Evolutionary conservation across 2,329 filamentous ascomycete genomes (phyloP).

Genomic region (Ophiostoma himal-ulmi): DNA sequence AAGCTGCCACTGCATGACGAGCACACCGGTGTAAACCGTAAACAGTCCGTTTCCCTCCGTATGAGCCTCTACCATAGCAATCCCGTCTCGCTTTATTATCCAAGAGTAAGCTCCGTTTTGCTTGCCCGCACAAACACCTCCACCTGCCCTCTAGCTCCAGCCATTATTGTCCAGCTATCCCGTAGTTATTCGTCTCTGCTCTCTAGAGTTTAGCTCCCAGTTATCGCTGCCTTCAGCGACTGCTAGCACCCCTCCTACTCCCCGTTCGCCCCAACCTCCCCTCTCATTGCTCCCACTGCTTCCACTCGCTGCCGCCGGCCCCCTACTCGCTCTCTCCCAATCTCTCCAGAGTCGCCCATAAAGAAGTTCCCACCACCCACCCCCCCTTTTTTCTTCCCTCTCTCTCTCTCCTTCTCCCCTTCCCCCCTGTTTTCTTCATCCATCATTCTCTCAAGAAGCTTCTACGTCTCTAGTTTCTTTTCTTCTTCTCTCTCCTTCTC

Average conservation of each 20-base stretch:
- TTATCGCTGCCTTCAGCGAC: neutral
- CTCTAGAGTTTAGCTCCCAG: neutral
- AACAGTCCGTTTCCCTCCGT: neutral
- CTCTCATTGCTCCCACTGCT: constrained; percentile 16
- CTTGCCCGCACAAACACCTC: neutral
- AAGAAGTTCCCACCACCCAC: constrained; percentile 24
- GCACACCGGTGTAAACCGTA: too few species aligned
- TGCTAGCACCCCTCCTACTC: constrained; percentile 8
- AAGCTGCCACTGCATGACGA: neutral
- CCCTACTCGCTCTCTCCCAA: constrained; percentile 11
- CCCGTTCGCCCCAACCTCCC: constrained; percentile 25
- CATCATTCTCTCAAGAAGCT: constrained; percentile 27
- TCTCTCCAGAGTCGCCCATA: constrained; percentile 17
- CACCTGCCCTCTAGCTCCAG: neutral
- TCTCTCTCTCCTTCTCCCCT: constrained; percentile 29
- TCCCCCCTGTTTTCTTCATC: constrained; percentile 27
- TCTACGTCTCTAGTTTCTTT: constrained; percentile 27
- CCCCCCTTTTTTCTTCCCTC: constrained; percentile 36
- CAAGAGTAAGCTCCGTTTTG: constrained; percentile 1
- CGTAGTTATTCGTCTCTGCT: neutral
- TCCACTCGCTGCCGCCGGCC: constrained; percentile 24
- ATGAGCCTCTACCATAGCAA: neutral
- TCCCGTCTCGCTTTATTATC: neutral
- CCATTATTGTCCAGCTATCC: constrained; percentile 5
- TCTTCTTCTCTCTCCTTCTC: constrained; percentile 13